Base-by-base conservation (phyloP, 345 rosid genomes). In the Ceriops tagal region DNA sequence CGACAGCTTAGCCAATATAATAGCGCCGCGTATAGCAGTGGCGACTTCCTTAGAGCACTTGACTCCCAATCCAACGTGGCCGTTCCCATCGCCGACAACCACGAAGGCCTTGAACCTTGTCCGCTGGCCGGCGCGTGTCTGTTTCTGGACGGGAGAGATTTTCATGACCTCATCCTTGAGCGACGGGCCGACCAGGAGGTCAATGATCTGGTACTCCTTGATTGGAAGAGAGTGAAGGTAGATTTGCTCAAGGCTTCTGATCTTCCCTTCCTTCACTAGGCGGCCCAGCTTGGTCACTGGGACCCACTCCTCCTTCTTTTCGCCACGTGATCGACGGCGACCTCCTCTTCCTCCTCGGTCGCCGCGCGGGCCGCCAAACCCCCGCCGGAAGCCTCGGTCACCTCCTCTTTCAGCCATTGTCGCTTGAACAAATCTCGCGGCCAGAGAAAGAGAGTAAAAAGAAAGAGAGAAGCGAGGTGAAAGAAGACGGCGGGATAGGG, bases 121-220 rank as follows among this genome's bases (percentile, higher is more conserved):
- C n/a, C 95, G 68, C 76, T 89, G 95, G 8, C 92, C 92, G 59
- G 91, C 93, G 34, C 93, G 80, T 49, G 91, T 88, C 74, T 92
- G 96, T 30, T 92, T 92, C 92, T 92, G 98, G 24, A 90, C 96
- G 0, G 98, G 95, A 77, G 86, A 86, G 78, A 90, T 90, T 68
- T 92, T 92, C 98, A 92, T 92, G 53, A 92, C 98, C 84, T 92
- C 98, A 10, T 92, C 98, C 72, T 90, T 92, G 71, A 92, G 77
- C 0, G 83, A 49, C 0, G 90, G 92, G 19, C 80, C 92, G 2
- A 86, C 81, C 30, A 93, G 92, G 3, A 71, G 65, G 80, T 93
- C 96, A 0, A 93, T 46, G 76, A 93, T 93, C 77, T 93, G 97
- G 31, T 89, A 71, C 86, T 93, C 98, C 80, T 93, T 91, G 75